Evolutionary conservation across 768 basidiomycete species (phyloP).

Genomic region (Leccinum truebloodii): DNA sequence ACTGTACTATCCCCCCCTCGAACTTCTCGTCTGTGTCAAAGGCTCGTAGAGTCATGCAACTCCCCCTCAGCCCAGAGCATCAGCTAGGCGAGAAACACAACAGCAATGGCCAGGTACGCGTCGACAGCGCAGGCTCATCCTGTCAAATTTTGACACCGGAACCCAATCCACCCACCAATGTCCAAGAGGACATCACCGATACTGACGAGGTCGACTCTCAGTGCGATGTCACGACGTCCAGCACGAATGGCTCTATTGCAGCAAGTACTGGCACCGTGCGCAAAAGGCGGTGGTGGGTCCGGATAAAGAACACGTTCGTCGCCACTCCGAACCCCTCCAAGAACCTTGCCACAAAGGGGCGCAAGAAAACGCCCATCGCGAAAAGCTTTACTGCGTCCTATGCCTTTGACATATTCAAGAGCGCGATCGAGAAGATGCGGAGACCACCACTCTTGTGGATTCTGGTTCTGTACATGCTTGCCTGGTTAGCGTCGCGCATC

Average conservation of each 20-base stretch:
- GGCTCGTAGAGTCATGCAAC: constrained; percentile 14
- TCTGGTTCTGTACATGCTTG: constrained; percentile 52
- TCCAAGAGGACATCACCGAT: constrained; percentile 29
- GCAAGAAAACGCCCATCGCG: constrained; percentile 31
- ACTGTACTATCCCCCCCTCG: too few relatives aligned
- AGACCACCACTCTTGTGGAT: constrained; percentile 53
- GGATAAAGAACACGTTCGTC: constrained; percentile 21
- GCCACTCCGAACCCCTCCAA: constrained; percentile 25
- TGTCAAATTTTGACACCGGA: not conserved
- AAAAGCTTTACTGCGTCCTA: constrained; percentile 40
- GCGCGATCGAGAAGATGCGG: constrained; percentile 52
- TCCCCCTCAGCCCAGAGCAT: not conserved
- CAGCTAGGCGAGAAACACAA: not conserved
- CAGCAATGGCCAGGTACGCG: constrained; percentile 11
- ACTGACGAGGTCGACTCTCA: constrained; percentile 14
- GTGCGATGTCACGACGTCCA: constrained; percentile 5
- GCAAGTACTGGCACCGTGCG: constrained; percentile 12
- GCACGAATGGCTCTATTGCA: constrained; percentile 8
- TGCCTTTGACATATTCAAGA: constrained; percentile 46
- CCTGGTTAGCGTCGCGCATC: constrained; percentile 43
- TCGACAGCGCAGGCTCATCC: not conserved
- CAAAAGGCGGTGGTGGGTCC: constrained; percentile 31
- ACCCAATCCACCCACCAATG: constrained; percentile 2
- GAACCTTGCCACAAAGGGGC: constrained; percentile 21
- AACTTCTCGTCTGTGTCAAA: too few relatives aligned